Percentiles rank a stretch among this genome's conserved stretches.
phyloP scores from a whole-genome alignment of 1,139 yeast genomes.

The Diutina siamensis region DNA sequence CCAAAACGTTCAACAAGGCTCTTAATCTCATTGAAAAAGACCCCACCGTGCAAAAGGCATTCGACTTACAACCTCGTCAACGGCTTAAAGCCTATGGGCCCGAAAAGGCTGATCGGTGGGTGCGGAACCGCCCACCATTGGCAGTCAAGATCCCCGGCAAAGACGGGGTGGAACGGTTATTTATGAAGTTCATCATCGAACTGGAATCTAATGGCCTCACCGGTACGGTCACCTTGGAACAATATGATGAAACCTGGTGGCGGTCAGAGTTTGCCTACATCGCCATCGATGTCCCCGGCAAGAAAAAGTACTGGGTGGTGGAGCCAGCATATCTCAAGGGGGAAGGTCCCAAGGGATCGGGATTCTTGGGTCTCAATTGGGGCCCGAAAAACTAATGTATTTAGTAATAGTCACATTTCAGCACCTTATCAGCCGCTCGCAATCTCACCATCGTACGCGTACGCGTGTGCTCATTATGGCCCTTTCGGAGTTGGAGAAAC shows the following conservation, averaged over 20 bases:
- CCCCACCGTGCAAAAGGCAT: conserved; percentile 42
- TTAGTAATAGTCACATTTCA: too few species aligned
- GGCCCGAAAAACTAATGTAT: conserved; percentile 55
- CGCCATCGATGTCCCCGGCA: conserved; percentile 67
- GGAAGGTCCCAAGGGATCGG: conserved; percentile 27
- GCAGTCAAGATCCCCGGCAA: conserved; percentile 43
- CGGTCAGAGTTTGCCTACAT: conserved; percentile 65
- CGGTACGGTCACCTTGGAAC: conserved; percentile 72
- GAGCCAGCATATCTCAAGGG: conserved; percentile 44
- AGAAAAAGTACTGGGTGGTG: conserved; percentile 55
- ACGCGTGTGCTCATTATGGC: not conserved
- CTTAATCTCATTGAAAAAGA: conserved; percentile 66
- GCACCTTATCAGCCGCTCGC: too few species aligned
- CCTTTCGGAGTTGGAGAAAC: conserved; percentile 50
- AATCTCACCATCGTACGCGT: not conserved
- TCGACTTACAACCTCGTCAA: conserved; percentile 42
- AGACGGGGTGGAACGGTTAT: conserved; percentile 68
- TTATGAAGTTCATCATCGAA: conserved; percentile 82
- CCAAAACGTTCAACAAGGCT: conserved; percentile 79
- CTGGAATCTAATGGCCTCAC: conserved; percentile 32
- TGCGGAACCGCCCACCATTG: conserved; percentile 75
- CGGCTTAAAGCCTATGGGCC: conserved; percentile 82
- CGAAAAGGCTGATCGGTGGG: conserved; percentile 60
- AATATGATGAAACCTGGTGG: conserved; percentile 53
- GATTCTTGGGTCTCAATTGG: conserved; percentile 78